phyloP scores from a whole-genome alignment of 192 early-diverging fungal genomes.

The Backusella tarrabulga region DNA sequence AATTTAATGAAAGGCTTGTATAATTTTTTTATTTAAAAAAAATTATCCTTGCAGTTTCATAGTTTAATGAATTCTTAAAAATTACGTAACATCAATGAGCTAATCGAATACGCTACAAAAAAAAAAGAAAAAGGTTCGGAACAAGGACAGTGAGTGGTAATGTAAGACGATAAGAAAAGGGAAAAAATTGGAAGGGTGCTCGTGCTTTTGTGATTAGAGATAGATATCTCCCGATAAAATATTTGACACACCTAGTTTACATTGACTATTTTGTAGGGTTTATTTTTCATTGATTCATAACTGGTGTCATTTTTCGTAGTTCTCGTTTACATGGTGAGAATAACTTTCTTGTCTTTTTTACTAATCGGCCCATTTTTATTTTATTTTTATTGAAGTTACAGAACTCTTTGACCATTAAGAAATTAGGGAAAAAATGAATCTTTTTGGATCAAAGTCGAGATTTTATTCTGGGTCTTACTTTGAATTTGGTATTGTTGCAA shows the following conservation, averaged over 20 bases:
- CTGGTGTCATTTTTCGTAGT: neutral
- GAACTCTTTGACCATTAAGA: neutral
- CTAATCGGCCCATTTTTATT: neutral
- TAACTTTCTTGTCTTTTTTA: neutral
- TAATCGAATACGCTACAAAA: neutral
- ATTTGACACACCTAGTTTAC: neutral
- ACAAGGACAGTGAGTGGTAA: neutral
- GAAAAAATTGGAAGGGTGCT: neutral
- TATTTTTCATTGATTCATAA: neutral
- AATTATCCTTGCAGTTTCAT: neutral
- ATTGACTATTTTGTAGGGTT: neutral
- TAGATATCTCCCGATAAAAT: neutral
- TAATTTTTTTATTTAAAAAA: too few relatives aligned
- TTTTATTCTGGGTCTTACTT: neutral
- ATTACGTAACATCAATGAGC: too few relatives aligned
- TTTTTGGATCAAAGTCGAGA: neutral
- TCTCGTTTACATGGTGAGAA: neutral
- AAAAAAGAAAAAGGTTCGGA: neutral
- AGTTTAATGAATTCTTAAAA: neutral
- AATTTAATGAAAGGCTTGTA: too few relatives aligned
- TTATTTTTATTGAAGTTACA: neutral
- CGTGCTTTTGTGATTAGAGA: neutral
- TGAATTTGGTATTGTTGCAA: conserved; percentile 5
- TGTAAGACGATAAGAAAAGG: neutral
- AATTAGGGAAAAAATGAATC: neutral